Base-by-base conservation (phyloP, 352 stramenopile species). In the Phytophthora quininea region DNA sequence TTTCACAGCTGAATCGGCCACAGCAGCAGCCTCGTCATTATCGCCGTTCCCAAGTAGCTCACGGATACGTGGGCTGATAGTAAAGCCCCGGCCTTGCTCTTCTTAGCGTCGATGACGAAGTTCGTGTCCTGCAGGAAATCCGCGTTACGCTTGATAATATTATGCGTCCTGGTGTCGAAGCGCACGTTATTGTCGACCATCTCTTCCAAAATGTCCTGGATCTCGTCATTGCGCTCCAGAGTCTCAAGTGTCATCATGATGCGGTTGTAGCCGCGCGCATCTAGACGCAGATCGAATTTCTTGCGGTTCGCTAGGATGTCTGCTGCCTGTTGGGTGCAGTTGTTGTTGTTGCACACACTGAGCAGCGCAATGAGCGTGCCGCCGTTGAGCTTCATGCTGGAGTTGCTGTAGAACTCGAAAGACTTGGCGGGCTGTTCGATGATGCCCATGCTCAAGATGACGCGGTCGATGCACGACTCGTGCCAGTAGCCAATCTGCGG, bases 391-490 rank as follows among this genome's bases (percentile, higher is more conserved):
- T 89, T 90, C 79, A 92, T 92, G 63, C 78, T 90, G 43, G 86
- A 93, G 62, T 90, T 87, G 46, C 80, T 79, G 72, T 93, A 93
- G 52, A 93, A 92, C 42, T 91, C 82, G 54, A 93, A 93, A 8
- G 86, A 63, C 54, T 83, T 77, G 9, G 79, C 63, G 29, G 86
- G 83, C 59, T 90, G 66, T n/a, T 76, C 58, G n/a, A 78, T 76
- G 14, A 89, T 78, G 4, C 86, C 86, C 58, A 93, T 80, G 19
- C 70, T 83, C 40, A 89, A 52, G 50, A 93, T 89, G 29, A 91
- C 77, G 19, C 83, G 86, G 62, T 93, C 80, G 62, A 93, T 84
- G 46, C 82, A 79, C 14, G 76, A 80, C 51, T 88, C 78, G 58
- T 89, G 81, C 86, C 86, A 93, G 42, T 77, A 68, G 50, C 86